These are phyloP conservation scores for Yamadazyma laniorum DNA, from an alignment of 805 yeast genomes.

Conservation along the genomic window DNA sequence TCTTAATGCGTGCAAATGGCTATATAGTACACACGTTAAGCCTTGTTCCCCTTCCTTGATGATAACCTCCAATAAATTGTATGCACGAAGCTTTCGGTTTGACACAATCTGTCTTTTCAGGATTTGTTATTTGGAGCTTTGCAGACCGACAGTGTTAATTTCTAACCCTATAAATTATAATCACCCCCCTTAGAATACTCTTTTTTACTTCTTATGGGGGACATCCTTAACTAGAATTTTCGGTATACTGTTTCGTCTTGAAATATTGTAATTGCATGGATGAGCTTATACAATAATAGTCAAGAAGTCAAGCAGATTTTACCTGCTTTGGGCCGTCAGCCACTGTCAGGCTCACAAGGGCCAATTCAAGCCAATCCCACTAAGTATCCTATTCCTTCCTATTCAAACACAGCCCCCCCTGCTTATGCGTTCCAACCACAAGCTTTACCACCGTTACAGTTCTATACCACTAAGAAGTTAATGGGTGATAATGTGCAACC, in stretches of 20 bases:
- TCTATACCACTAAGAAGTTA: constrained; percentile 7
- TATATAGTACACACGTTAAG: too few species aligned
- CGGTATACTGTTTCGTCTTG: too few species aligned
- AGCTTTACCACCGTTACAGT: constrained; percentile 13
- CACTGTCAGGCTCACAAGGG: constrained; percentile 1
- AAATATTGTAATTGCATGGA: too few species aligned
- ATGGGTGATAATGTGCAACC: not conserved
- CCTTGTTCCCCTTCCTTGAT: too few species aligned
- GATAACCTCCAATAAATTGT: too few species aligned
- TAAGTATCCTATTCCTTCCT: not conserved
- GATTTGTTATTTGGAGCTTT: constrained; percentile 3
- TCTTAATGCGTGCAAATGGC: too few species aligned
- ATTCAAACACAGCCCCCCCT: not conserved
- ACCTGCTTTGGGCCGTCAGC: constrained; percentile 9
- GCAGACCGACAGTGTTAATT: too few species aligned
- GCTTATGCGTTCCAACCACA: constrained; percentile 4
- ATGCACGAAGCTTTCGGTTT: constrained; percentile 1
- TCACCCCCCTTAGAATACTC: too few species aligned
- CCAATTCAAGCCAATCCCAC: not conserved
- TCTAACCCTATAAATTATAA: too few species aligned
- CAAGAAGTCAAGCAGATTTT: constrained; percentile 15
- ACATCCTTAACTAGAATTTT: too few species aligned
- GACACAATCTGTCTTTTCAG: constrained; percentile 11
- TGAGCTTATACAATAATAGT: constrained; percentile 12
- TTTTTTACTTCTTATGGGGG: too few species aligned